Evolutionary conservation across 495 filamentous ascomycete species (phyloP), one percentile per base, ranked within the genome.

Genomic region (Thermothielavioides terrestris): DNA sequence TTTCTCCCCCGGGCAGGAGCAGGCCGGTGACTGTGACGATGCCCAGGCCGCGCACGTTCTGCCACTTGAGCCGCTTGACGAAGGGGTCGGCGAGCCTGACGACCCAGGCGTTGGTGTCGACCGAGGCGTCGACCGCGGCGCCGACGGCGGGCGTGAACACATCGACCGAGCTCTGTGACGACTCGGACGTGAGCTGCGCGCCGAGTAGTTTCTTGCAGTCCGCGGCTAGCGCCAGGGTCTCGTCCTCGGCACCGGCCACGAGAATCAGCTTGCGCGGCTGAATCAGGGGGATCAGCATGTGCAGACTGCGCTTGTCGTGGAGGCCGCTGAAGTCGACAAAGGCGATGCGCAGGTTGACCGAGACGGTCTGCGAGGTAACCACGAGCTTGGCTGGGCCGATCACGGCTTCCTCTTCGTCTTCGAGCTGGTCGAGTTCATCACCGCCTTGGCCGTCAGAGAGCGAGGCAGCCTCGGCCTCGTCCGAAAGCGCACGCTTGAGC

Each of bases 21-120:
- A 80, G 74, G 5, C 86, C 90, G 4, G 85, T 90, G 32, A 96
- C 69, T 6, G 88, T 89, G 23, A 94, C 91, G 35, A 99, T 86
- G 32, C 88, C 88, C 6, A 97, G 71, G 6, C 84, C 89, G 53
- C 83, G 78, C 41, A 97, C 88, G 45, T 89, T 87, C 73, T 97
- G 94, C 92, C 94, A 97, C 61, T 86, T 88, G 20, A 99, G 71
- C 21, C 83, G 79, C 57, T 84, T 84, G 26, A 92, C 83, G 22
- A 99, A 79, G 34, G 76, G 70, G 50, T 89, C 86, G 48, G 85
- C 87, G 25, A 99, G 76, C 59, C 88, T 95, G 42, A 97, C 85
- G 23, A 84, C 83, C 92, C 92, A 99, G 20, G 92, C 91, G 62
- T 96, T 97, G 6, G 90, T 97, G 58, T 99, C 92, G 31, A 97